Conservation (phyloP, 192 early-diverging fungal species). For the Coemansia nantahalensis region DNA sequence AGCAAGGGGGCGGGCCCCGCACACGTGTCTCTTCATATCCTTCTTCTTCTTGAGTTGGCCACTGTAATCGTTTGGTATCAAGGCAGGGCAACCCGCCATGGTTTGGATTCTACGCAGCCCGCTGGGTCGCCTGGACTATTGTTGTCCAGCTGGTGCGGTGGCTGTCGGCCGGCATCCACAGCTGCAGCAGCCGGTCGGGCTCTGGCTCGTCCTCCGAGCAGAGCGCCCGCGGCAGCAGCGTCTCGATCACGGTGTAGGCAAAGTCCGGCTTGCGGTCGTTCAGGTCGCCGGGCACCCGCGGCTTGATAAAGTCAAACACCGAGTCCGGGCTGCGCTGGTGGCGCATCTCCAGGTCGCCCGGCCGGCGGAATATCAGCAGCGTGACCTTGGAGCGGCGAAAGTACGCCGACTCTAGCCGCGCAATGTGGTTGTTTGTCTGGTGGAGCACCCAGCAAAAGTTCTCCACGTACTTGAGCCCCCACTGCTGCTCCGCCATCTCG, state of each 20-base stretch:
- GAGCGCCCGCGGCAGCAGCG: constrained; percentile 75
- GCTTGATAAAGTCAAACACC: constrained; percentile 93
- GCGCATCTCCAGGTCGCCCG: constrained; percentile 84
- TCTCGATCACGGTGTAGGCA: constrained; percentile 86
- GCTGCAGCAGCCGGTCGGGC: constrained; percentile 70
- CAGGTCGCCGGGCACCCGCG: constrained; percentile 52
- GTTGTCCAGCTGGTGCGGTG: constrained; percentile 52
- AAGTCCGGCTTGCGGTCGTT: constrained; percentile 75
- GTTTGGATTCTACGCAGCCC: not conserved
- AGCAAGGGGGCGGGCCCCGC: no score
- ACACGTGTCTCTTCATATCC: no score
- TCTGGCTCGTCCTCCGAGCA: constrained; percentile 61
- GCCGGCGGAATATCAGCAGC: constrained; percentile 85
- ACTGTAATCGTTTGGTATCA: no score
- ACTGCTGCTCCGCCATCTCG: constrained; percentile 59
- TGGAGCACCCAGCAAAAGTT: constrained; percentile 97
- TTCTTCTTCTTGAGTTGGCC: no score
- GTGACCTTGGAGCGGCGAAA: constrained; percentile 88
- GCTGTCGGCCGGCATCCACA: constrained; percentile 61
- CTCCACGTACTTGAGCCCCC: constrained; percentile 93
- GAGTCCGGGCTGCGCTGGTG: constrained; percentile 95
- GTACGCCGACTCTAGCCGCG: constrained; percentile 61
- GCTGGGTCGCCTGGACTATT: constrained; percentile 21
- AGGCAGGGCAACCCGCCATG: no score
- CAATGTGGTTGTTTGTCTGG: constrained; percentile 78